Evolutionary conservation across 2,329 filamentous ascomycete genomes (phyloP).

Genomic region (Talaromyces albobiverticillius): DNA sequence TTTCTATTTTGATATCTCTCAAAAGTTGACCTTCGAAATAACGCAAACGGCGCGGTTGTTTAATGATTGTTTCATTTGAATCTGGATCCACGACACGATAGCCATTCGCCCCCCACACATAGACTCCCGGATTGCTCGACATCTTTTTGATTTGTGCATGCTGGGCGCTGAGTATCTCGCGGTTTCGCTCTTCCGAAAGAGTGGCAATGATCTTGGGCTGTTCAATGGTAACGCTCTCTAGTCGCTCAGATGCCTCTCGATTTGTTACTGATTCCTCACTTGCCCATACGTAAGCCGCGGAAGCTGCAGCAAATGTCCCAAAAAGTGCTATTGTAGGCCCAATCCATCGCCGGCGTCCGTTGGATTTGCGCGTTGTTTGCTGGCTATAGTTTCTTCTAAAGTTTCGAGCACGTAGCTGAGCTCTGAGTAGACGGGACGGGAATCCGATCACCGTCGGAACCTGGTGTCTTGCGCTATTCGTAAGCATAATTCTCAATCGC

Average conservation of each 20-base stretch:
- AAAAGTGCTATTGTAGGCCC: constrained; percentile 29
- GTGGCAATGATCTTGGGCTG: constrained; percentile 55
- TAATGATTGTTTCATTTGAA: constrained; percentile 73
- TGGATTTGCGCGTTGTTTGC: constrained; percentile 16
- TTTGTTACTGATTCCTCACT: constrained; percentile 18
- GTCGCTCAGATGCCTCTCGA: constrained; percentile 17
- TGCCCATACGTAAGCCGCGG: constrained; percentile 30
- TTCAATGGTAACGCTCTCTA: constrained; percentile 62
- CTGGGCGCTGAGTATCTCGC: constrained; percentile 76
- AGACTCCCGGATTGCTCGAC: constrained; percentile 79
- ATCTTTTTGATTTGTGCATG: constrained; percentile 84
- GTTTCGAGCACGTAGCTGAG: constrained; percentile 21
- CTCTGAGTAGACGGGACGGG: constrained; percentile 22
- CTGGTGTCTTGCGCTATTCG: constrained; percentile 24
- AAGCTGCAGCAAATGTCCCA: constrained; percentile 29
- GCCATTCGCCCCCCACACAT: constrained; percentile 87
- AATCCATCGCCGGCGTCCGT: constrained; percentile 26
- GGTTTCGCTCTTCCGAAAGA: constrained; percentile 65
- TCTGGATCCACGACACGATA: constrained; percentile 83
- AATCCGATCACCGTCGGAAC: constrained; percentile 20
- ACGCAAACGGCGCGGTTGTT: constrained; percentile 71
- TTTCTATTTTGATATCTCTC: constrained; percentile 81
- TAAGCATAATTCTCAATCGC: constrained; percentile 23
- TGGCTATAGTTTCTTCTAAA: constrained; percentile 31
- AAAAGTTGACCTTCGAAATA: constrained; percentile 84